A percentile compares a stretch with the other conserved stretches of the same genome.
These are phyloP conservation scores for Coccinonectria pachysandricola DNA, from an alignment of 2,329 filamentous ascomycete species.

Conservation along the genomic window DNA sequence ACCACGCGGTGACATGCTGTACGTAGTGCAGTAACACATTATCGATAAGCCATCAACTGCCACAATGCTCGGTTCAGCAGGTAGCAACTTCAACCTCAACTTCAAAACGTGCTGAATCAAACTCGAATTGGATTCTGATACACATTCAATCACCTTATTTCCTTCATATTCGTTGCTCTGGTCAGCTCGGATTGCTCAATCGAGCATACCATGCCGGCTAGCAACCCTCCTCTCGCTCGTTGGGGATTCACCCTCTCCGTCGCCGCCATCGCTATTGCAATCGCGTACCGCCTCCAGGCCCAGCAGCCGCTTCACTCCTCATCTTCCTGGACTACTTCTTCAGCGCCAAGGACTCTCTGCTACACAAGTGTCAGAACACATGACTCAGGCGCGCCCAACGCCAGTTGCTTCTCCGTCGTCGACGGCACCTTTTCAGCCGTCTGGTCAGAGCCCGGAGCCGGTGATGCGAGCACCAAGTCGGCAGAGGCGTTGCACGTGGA, in stretches of 20 bases:
- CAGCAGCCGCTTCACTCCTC: slow-evolving; percentile 13
- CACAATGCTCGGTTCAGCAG: no score
- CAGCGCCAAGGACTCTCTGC: slow-evolving; percentile 23
- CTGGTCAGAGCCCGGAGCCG: slow-evolving; percentile 25
- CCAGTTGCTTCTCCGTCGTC: slow-evolving; percentile 46
- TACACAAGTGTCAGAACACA: slow-evolving; percentile 30
- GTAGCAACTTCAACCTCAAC: no score
- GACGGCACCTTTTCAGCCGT: slow-evolving; percentile 42
- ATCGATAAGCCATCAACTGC: no score
- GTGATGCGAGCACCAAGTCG: slow-evolving; percentile 16
- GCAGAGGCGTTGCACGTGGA: slow-evolving; percentile 10
- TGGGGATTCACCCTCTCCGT: slow-evolving; percentile 23
- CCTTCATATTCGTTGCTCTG: not conserved
- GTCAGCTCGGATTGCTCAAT: no score
- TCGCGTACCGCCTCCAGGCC: slow-evolving; percentile 19
- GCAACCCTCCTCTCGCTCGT: slow-evolving; percentile 13
- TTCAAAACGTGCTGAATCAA: no score
- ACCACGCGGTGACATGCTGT: no score
- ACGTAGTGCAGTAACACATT: no score
- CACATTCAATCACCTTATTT: no score
- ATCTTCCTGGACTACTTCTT: slow-evolving; percentile 1
- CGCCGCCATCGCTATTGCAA: slow-evolving; percentile 23
- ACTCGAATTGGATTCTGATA: no score
- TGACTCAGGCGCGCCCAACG: slow-evolving; percentile 24
- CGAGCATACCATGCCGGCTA: no score